Evolutionary conservation across 106 monocot species (phyloP).

Genomic region (Dendrobium officinale): DNA sequence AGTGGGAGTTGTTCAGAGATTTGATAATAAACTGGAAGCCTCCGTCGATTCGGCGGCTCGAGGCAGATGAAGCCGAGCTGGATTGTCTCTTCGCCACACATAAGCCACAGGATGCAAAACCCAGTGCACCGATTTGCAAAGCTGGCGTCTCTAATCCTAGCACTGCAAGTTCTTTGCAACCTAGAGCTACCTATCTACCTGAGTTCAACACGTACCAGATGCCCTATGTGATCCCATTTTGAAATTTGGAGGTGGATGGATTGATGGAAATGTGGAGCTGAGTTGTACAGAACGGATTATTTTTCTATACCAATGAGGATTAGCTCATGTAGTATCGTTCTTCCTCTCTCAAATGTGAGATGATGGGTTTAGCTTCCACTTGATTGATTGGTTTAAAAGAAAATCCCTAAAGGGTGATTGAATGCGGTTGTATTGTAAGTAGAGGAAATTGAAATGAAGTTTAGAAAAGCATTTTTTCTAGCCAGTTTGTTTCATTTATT

Average conservation of each 20-base stretch:
- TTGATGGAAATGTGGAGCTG: neutral
- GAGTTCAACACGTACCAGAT: slow-evolving; percentile 25
- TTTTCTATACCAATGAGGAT: no score
- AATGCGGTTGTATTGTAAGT: no score
- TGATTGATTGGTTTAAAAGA: no score
- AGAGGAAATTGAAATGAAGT: no score
- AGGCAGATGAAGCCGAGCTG: neutral
- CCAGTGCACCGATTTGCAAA: neutral
- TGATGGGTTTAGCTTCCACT: no score
- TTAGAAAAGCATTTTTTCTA: no score
- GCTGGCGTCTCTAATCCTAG: neutral
- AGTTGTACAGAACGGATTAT: neutral
- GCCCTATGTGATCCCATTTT: slow-evolving; percentile 54
- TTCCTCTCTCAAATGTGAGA: no score
- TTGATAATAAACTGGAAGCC: slow-evolving; percentile 3
- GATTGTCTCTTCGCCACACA: neutral
- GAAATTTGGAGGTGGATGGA: neutral
- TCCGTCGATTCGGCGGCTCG: neutral
- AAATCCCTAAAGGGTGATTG: no score
- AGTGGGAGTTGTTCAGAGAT: neutral
- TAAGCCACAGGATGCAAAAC: no score
- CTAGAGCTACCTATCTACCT: slow-evolving; percentile 32
- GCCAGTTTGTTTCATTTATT: no score
- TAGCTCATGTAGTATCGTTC: no score
- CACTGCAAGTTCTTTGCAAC: slow-evolving; percentile 11